phyloP scores from a whole-genome alignment of 2,329 filamentous ascomycete genomes.

The Exophiala alcalophila region DNA sequence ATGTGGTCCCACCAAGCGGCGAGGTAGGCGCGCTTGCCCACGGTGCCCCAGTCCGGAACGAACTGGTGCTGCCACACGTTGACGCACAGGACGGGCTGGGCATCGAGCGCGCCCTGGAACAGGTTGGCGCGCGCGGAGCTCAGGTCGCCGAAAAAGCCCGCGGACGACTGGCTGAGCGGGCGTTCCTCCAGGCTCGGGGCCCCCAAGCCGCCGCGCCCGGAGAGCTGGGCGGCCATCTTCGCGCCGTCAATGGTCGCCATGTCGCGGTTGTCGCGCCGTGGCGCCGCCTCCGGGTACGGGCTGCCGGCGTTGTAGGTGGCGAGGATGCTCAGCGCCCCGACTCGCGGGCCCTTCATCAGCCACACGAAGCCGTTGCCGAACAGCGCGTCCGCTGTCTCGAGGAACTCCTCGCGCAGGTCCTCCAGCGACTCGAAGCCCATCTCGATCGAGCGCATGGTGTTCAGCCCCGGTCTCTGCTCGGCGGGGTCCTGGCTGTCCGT shows the following conservation, averaged over 20 bases:
- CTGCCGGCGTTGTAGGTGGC: slow-evolving; percentile 89
- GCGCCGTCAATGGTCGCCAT: slow-evolving; percentile 43
- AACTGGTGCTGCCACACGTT: slow-evolving; percentile 97
- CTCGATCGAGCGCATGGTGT: slow-evolving; percentile 52
- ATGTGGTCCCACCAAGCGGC: slow-evolving; percentile 83
- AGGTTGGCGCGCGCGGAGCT: slow-evolving; percentile 19
- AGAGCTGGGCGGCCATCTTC: slow-evolving; percentile 23
- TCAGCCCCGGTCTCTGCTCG: slow-evolving; percentile 15
- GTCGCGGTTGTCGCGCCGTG: slow-evolving; percentile 59
- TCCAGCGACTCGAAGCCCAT: slow-evolving; percentile 77
- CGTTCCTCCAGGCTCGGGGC: slow-evolving; percentile 6
- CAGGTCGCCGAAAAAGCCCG: slow-evolving; percentile 30
- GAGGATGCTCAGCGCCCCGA: slow-evolving; percentile 62
- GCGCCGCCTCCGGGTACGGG: slow-evolving; percentile 81
- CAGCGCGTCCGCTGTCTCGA: slow-evolving; percentile 80
- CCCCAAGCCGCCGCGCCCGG: slow-evolving; percentile 5
- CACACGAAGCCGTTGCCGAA: slow-evolving; percentile 97
- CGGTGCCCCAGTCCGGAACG: slow-evolving; percentile 74
- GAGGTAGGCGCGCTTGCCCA: slow-evolving; percentile 72
- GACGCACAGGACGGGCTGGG: slow-evolving; percentile 69
- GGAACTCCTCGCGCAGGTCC: slow-evolving; percentile 74
- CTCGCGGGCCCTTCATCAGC: slow-evolving; percentile 65
- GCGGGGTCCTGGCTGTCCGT: slow-evolving; percentile 18
- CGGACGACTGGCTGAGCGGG: slow-evolving; percentile 18
- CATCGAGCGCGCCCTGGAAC: slow-evolving; percentile 20